Conservation (phyloP, 1,284 basidiomycete genomes). For the Ceratobasidium sp. region DNA sequence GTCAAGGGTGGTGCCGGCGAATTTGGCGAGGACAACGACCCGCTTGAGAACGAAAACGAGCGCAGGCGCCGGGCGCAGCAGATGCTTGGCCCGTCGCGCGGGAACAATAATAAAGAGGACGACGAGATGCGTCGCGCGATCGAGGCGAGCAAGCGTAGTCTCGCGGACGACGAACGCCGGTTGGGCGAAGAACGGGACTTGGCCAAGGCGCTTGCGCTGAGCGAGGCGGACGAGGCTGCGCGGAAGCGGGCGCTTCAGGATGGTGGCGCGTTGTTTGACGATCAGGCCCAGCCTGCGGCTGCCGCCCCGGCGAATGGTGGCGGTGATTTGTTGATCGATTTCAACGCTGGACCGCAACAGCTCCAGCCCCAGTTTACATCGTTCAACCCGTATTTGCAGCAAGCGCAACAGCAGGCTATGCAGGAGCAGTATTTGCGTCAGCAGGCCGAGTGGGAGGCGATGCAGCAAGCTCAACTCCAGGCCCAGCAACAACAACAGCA, state of each 20-base stretch:
- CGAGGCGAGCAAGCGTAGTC: constrained; percentile 85
- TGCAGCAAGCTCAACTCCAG: constrained; percentile 58
- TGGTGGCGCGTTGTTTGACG: constrained; percentile 85
- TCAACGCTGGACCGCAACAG: constrained; percentile 49
- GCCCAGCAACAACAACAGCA: constrained; percentile 65
- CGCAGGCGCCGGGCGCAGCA: constrained; percentile 62
- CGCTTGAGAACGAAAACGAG: constrained; percentile 66
- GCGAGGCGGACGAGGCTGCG: constrained; percentile 87
- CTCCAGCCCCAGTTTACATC: constrained; percentile 85
- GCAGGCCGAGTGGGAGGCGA: constrained; percentile 58
- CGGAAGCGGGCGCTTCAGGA: constrained; percentile 78
- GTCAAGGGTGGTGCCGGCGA: constrained; percentile 68
- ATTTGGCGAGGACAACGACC: constrained; percentile 60
- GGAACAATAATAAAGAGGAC: constrained; percentile 68
- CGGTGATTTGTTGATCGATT: constrained; percentile 41
- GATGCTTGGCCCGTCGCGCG: constrained; percentile 52
- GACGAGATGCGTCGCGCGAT: constrained; percentile 86
- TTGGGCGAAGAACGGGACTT: constrained; percentile 77
- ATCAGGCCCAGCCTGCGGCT: constrained; percentile 76
- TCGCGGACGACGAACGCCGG: constrained; percentile 79
- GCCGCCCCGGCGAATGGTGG: constrained; percentile 7
- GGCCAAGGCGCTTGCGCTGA: constrained; percentile 80
- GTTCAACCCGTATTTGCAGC: constrained; percentile 97
- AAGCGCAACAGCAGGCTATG: constrained; percentile 79
- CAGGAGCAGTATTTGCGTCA: constrained; percentile 54